Evolutionary conservation across 2,329 filamentous ascomycete genomes (phyloP).

Genomic region (Aspergillus terreus): DNA sequence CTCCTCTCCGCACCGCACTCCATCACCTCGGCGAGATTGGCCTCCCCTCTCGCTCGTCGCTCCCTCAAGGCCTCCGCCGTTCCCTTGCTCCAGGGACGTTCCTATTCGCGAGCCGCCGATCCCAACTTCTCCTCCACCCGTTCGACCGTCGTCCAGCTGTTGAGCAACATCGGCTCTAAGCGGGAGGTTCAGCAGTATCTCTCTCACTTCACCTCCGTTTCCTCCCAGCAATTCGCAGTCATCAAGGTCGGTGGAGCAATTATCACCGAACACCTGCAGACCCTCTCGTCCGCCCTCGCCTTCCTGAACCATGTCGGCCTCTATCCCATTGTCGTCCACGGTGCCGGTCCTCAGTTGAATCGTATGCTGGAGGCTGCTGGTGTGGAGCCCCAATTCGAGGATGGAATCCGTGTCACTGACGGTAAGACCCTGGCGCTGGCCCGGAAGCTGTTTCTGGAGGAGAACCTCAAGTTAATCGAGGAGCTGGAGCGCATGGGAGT

Average conservation of each 20-base stretch:
- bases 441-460: constrained; percentile 87
- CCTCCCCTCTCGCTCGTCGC: constrained; percentile 17
- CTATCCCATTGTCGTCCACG: constrained; percentile 93
- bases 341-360: constrained; percentile 92
- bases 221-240: constrained; percentile 94
- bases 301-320: constrained; percentile 94
- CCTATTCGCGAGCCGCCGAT: constrained; percentile 45
- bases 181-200: constrained; percentile 96
- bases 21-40: constrained; percentile 27
- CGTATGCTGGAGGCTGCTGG: constrained; percentile 83
- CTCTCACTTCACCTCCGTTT: constrained; percentile 93
- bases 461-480: constrained; percentile 90
- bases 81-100: constrained; percentile 32
- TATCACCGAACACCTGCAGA: constrained; percentile 88
- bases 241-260: constrained; percentile 98
- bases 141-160: constrained; percentile 79
- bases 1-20: constrained; percentile 38
- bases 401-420: constrained; percentile 93
- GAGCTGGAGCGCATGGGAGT: constrained; percentile 87
- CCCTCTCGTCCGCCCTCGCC: constrained; percentile 80
- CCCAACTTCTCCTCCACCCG: constrained; percentile 60
- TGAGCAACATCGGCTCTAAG: constrained; percentile 95
- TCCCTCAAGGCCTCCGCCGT: constrained; percentile 25
- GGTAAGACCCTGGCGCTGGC: constrained; percentile 90
- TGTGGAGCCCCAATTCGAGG: constrained; percentile 92